These are phyloP conservation scores for Malassezia sympodialis DNA, from an alignment of 1,284 basidiomycete genomes.

Conservation along the genomic window DNA sequence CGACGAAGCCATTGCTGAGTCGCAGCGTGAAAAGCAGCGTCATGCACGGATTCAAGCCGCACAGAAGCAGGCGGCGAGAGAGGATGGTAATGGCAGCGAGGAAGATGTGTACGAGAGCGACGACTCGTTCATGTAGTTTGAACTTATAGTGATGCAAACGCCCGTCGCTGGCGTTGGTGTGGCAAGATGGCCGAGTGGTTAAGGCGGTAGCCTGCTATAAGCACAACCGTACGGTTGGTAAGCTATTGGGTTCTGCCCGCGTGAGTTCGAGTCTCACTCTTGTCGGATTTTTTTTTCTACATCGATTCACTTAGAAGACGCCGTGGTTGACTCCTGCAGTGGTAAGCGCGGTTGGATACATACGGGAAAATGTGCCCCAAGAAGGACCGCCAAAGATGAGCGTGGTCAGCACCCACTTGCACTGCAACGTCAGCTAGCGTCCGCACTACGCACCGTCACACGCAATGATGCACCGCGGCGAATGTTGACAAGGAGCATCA, in stretches of 20 bases:
- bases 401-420: conserved; percentile 17
- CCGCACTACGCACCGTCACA: conserved; percentile 4
- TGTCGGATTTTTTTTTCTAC: conserved; percentile 30
- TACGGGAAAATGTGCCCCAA: conserved; percentile 9
- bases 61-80: background rate
- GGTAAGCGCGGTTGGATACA: background rate
- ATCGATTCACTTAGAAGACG: background rate
- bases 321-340: conserved; percentile 13
- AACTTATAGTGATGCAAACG: background rate
- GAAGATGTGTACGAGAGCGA: conserved; percentile 28
- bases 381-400: conserved; percentile 14
- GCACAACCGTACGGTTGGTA: conserved; percentile 17
- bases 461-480: conserved; percentile 1
- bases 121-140: conserved; percentile 37
- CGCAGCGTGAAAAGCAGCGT: conserved; percentile 24
- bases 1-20: conserved; percentile 35
- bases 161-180: background rate
- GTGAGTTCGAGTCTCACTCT: conserved; percentile 49
- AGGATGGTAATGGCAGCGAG: background rate
- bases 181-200: conserved; percentile 49
- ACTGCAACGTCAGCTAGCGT: background rate
- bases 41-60: conserved; percentile 12
- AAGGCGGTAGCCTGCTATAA: conserved; percentile 35
- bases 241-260: conserved; percentile 37
- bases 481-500: conserved; percentile 8